Evolutionary conservation across 2,329 filamentous ascomycete species (phyloP), one percentile per base, ranked within the genome.

Genomic region (Lasiodiplodia hormozganensis): DNA sequence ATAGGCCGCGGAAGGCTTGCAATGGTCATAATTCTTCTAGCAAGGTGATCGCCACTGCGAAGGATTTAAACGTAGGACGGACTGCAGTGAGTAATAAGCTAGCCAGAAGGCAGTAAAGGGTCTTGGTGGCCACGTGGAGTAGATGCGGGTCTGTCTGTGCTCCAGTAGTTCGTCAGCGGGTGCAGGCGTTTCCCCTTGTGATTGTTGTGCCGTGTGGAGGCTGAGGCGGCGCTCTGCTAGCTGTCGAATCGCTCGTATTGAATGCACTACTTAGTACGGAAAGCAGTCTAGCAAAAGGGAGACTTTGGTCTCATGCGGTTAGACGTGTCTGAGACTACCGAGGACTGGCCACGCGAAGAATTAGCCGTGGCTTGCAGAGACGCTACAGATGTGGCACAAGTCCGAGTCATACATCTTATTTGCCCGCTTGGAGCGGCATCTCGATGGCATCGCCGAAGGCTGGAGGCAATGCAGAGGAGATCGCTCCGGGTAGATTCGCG

Each of bases 101-200:
- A 31, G 40, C 58, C 25, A 62, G 18, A 49, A 34, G 58, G 43
- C 58, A 62, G 58, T 25, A 62, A 62, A 51, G 25, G 58, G 58
- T 36, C 58, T 51, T 51, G 60, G 47, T 52, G 60, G 18, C 60
- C 60, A 64, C 60, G 60, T 64, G 60, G 60, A 40, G 23, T 31
- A 21, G 54, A 21, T 31, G 60, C 60, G 47, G 60, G 38, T 52
- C 47, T 64, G 60, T 52, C 60, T 28, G 60, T 64, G 60, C 60
- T 28, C 43, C 11, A 25, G 47, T 52, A 38, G 47, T 53, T 64
- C 31, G 60, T 34, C 38, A 28, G 60, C 47, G 60, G 11, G 25
- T 16, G 36, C 23, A 31, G 8, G 21, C n/a, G 43, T 49, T 34
- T 25, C 43, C 31, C 43, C 4, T 31, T 49, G 60, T 49, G 57